These are phyloP conservation scores for Sinapis alba DNA, from an alignment of 441 rosid species.

Conservation along the genomic window DNA sequence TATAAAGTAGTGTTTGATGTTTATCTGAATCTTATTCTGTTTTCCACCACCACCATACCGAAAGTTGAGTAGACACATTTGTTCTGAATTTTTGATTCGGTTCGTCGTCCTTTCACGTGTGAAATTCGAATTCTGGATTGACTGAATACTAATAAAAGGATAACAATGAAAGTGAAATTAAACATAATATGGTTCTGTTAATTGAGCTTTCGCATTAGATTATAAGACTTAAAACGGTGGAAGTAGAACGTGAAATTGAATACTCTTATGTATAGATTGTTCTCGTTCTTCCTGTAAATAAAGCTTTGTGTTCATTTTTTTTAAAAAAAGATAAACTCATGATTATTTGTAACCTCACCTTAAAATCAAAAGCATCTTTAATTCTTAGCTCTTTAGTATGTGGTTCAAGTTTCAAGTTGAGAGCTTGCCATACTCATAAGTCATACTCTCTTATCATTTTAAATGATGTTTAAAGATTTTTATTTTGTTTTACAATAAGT, in stretches of 20 bases:
- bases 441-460: too few species aligned
- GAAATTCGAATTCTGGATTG: slow-evolving; percentile 8
- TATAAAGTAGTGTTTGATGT: not conserved
- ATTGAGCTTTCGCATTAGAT: not conserved
- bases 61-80: slow-evolving; percentile 35
- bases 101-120: not conserved
- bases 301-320: not conserved
- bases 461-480: too few species aligned
- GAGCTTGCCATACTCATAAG: not conserved
- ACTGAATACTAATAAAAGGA: not conserved
- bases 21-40: slow-evolving; percentile 39
- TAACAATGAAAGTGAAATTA: not conserved
- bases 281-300: not conserved
- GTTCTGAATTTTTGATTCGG: slow-evolving; percentile 40
- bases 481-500: too few species aligned
- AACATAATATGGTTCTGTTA: not conserved
- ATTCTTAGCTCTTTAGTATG: not conserved
- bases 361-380: not conserved
- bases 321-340: not conserved
- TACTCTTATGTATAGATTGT: not conserved
- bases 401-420: not conserved
- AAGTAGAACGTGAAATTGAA: not conserved
- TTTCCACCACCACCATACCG: slow-evolving; percentile 32
- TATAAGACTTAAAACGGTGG: not conserved
- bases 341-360: not conserved